Conservation (phyloP, 2,329 filamentous ascomycete species). For the Phoma sp. region DNA sequence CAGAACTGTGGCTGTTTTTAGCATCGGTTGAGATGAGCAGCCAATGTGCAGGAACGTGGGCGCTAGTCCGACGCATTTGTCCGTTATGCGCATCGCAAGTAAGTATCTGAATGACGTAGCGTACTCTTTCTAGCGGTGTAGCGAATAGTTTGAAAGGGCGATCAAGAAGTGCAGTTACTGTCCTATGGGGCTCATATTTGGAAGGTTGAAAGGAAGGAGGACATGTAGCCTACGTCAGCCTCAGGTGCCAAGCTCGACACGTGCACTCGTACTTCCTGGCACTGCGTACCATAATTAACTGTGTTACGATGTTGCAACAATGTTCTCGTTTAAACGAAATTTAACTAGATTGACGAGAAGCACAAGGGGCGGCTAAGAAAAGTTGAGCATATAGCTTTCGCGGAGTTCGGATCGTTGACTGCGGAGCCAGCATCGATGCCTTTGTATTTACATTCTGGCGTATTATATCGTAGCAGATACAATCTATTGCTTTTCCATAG, state of each 20-base stretch:
- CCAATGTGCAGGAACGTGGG: no score
- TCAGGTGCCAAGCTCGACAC: conserved; percentile 10
- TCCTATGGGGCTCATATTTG: neutral
- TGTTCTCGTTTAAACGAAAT: no score
- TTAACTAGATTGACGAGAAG: no score
- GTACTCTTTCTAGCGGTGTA: neutral
- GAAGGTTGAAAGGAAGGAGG: neutral
- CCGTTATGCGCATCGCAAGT: neutral
- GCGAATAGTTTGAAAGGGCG: neutral
- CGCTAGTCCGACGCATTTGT: neutral
- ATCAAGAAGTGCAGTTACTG: neutral
- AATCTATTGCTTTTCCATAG: neutral
- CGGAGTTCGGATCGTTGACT: no score
- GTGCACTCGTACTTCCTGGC: neutral
- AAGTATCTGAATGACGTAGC: neutral
- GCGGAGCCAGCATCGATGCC: no score
- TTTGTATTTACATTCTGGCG: no score
- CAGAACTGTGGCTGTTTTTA: neutral
- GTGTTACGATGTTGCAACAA: neutral
- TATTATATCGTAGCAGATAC: no score
- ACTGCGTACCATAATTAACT: neutral
- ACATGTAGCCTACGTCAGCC: no score
- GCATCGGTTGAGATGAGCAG: neutral
- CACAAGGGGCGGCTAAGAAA: no score
- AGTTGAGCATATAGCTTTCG: no score